Evolutionary conservation across 2,329 filamentous ascomycete species (phyloP), one percentile per base, ranked within the genome.

Genomic region (Clarireedia hainanense): DNA sequence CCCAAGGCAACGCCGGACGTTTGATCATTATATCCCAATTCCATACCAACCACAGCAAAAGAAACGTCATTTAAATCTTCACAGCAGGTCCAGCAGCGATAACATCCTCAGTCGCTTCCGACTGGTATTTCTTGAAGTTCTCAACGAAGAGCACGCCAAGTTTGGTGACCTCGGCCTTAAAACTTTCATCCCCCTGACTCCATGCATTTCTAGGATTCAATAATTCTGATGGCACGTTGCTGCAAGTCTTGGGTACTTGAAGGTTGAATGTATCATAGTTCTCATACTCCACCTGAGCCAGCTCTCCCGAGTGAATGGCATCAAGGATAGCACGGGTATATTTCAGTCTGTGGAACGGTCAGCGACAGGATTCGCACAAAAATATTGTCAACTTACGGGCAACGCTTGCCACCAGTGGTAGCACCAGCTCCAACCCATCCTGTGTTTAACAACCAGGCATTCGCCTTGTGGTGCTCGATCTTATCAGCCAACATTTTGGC

Each of bases 251-350:
- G 73, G 94, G 94, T n/a, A 99, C 90, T 70, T 87, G 82, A 57
- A 99, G 86, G 80, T 96, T 96, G 85, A 99, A 99, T 62, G 91
- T 85, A 42, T 91, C 90, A 77, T 99, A 99, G 64, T 78, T 90
- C 80, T 99, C 94, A 76, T 89, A 99, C 74, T 95, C 87, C 61
- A 83, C 86, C 67, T 95, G 88, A 70, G 91, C 91, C 64, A 99
- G 89, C 76, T 96, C 90, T 66, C 94, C 94, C 52, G 84, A 91
- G 86, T 99, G 94, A 76, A 99, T 96, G 71, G 92, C 88, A 74
- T 99, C 92, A 67, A 99, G 85, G 72, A 99, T 97, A 68, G 94
- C 92, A 68, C 94, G 91, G 40, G 94, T 99, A 80, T 97, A 99
- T 79, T 96, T 96, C 73, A 97, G 83, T 62, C 67, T 69, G 42